Evolutionary conservation across 2,329 filamentous ascomycete genomes (phyloP).

Genomic region (Fusarium odoratissimum): DNA sequence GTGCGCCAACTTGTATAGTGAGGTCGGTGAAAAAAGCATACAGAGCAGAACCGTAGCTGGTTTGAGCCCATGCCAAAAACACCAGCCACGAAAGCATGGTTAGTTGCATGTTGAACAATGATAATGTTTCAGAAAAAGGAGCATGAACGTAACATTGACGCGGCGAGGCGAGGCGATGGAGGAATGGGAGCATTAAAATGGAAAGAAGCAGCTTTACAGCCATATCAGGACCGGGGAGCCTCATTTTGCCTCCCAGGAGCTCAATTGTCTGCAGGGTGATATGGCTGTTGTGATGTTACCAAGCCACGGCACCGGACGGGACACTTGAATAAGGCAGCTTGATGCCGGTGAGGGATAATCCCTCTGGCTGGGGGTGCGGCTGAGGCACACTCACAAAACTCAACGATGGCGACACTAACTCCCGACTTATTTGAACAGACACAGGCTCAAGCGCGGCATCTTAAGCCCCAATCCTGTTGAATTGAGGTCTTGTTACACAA

Average conservation of each 20-base stretch:
- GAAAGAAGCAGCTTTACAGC: too few relatives aligned
- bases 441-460: fast-evolving
- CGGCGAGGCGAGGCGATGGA: fast-evolving
- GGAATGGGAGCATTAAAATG: not conserved
- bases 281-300: too few relatives aligned
- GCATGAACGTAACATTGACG: fast-evolving
- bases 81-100: not conserved
- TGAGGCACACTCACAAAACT: not conserved
- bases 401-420: not conserved
- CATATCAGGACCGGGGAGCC: too few relatives aligned
- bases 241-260: not conserved
- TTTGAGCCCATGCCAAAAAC: not conserved
- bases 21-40: conserved; percentile 2
- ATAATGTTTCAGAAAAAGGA: not conserved
- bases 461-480: too few relatives aligned
- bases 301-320: not conserved
- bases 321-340: not conserved
- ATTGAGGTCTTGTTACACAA: not conserved
- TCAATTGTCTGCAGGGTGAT: not conserved
- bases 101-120: fast-evolving
- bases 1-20: conserved; percentile 6
- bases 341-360: not conserved
- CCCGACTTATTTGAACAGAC: not conserved
- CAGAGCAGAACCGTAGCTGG: not conserved
- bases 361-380: not conserved